phyloP scores from a whole-genome alignment of 768 basidiomycete genomes.

The Hericium alpestre region DNA sequence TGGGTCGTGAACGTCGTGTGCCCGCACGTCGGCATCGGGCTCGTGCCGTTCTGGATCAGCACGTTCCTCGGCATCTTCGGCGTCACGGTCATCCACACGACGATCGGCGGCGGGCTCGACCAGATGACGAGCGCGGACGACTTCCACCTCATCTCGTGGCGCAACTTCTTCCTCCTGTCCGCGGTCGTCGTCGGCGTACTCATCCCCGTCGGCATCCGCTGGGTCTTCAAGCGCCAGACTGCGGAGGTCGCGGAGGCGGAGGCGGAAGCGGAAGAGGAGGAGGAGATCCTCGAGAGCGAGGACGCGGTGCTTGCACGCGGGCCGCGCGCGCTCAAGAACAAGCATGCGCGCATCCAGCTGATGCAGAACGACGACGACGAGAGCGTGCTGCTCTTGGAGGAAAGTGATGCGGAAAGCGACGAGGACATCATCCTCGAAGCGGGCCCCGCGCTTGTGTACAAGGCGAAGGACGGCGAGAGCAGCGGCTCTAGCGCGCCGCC shows the following conservation, averaged over 20 bases:
- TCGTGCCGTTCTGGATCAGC: slow-evolving; percentile 80
- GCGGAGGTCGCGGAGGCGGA: slow-evolving; percentile 24
- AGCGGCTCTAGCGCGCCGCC: background rate
- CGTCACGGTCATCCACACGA: slow-evolving; percentile 87
- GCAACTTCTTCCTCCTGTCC: slow-evolving; percentile 76
- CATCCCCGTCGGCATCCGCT: slow-evolving; percentile 83
- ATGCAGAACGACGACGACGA: slow-evolving; percentile 22
- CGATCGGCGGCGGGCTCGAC: slow-evolving; percentile 87
- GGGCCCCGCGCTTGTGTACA: slow-evolving; percentile 50
- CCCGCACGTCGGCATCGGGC: slow-evolving; percentile 82
- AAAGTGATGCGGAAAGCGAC: slow-evolving; percentile 41
- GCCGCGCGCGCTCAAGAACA: slow-evolving; percentile 31
- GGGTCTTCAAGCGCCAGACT: slow-evolving; percentile 59
- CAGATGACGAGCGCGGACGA: slow-evolving; percentile 92
- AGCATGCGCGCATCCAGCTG: slow-evolving; percentile 18
- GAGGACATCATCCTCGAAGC: slow-evolving; percentile 68
- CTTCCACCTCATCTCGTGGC: slow-evolving; percentile 88
- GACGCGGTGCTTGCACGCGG: slow-evolving; percentile 44
- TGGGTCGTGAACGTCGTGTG: slow-evolving; percentile 93
- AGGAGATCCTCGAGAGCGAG: slow-evolving; percentile 25
- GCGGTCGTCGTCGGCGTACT: slow-evolving; percentile 87
- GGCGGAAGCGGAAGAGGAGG: slow-evolving; percentile 25
- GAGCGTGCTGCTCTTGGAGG: slow-evolving; percentile 11
- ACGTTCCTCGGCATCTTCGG: slow-evolving; percentile 88
- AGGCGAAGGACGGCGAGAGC: slow-evolving; percentile 16